Evolutionary conservation across 1,284 basidiomycete species (phyloP).

Genomic region (Puccinia hordei): DNA sequence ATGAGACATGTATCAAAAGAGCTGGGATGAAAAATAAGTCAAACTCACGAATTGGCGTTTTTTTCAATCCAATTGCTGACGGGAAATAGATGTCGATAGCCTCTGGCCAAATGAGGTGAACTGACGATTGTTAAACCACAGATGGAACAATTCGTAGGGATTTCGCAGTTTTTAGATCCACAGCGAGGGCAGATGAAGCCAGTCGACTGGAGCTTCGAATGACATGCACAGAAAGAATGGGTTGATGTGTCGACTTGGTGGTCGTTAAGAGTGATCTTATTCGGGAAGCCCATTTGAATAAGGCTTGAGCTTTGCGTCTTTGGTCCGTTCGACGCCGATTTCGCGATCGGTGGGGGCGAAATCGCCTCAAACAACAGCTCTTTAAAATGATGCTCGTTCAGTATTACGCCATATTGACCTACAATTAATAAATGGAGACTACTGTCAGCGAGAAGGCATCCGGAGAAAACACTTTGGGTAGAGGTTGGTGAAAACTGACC

Average conservation of each 20-base stretch:
- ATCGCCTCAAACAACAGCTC: constrained; percentile 95
- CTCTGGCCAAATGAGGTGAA: constrained; percentile 91
- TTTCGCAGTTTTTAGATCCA: constrained; percentile 88
- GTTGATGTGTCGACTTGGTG: constrained; percentile 62
- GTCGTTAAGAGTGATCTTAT: constrained; percentile 70
- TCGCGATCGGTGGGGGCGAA: constrained; percentile 76
- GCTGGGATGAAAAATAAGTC: not conserved
- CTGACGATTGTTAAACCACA: constrained; percentile 97
- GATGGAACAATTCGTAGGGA: constrained; percentile 95
- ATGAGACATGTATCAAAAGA: constrained; percentile 59
- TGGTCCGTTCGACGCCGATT: constrained; percentile 64
- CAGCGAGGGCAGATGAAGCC: constrained; percentile 96
- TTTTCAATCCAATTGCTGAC: constrained; percentile 73
- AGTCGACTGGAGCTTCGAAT: constrained; percentile 81
- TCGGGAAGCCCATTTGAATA: constrained; percentile 99
- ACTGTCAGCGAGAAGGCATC: not conserved
- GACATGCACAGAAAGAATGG: constrained; percentile 85
- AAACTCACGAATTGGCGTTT: constrained; percentile 51
- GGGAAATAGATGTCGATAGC: constrained; percentile 91
- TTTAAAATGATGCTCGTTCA: constrained; percentile 95
- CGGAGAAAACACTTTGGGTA: not conserved
- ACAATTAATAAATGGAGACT: constrained; percentile 40
- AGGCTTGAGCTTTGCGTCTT: constrained; percentile 60
- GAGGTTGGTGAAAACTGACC: constrained; percentile 20
- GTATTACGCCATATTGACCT: constrained; percentile 90